phyloP scores from a whole-genome alignment of 1,139 yeast species.

The Yamadazyma oceani region DNA sequence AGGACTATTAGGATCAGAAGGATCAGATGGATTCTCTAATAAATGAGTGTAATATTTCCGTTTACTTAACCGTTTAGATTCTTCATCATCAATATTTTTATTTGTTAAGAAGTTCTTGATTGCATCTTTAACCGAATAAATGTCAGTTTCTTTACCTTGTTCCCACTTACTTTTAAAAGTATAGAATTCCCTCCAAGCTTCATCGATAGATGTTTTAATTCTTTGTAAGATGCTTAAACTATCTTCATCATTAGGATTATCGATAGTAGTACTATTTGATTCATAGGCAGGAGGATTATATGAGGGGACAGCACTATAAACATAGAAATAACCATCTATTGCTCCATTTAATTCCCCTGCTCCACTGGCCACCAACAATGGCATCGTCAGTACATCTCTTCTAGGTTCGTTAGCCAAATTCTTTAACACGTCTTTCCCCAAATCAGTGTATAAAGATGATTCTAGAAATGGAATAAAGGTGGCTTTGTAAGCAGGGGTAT shows the following conservation, averaged over 20 bases:
- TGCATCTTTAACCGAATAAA: conserved; percentile 58
- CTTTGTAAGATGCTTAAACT: conserved; percentile 46
- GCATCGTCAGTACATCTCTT: conserved; percentile 61
- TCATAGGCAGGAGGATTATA: conserved; percentile 53
- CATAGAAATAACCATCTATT: conserved; percentile 70
- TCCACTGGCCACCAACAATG: conserved; percentile 72
- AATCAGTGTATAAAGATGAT: conserved; percentile 60
- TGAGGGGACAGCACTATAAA: conserved; percentile 67
- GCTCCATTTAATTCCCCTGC: conserved; percentile 73
- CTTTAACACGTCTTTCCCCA: conserved; percentile 57
- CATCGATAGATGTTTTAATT: conserved; percentile 47
- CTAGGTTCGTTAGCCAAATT: conserved; percentile 69
- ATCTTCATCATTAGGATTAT: conserved; percentile 12
- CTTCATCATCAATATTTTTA: conserved; percentile 23
- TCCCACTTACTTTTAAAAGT: conserved; percentile 56
- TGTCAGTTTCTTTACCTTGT: conserved; percentile 63
- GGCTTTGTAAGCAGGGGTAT: conserved; percentile 69
- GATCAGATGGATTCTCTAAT: conserved; percentile 36
- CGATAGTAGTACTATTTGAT: conserved; percentile 6
- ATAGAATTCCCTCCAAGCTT: conserved; percentile 72
- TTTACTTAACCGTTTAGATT: conserved; percentile 17
- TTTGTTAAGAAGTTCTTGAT: conserved; percentile 58
- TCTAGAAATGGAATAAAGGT: conserved; percentile 75
- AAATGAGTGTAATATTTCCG: conserved; percentile 18
- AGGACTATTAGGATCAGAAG: conserved; percentile 48